These are phyloP conservation scores for Ophiostoma ips DNA, from an alignment of 2,329 filamentous ascomycete genomes.

Conservation along the genomic window DNA sequence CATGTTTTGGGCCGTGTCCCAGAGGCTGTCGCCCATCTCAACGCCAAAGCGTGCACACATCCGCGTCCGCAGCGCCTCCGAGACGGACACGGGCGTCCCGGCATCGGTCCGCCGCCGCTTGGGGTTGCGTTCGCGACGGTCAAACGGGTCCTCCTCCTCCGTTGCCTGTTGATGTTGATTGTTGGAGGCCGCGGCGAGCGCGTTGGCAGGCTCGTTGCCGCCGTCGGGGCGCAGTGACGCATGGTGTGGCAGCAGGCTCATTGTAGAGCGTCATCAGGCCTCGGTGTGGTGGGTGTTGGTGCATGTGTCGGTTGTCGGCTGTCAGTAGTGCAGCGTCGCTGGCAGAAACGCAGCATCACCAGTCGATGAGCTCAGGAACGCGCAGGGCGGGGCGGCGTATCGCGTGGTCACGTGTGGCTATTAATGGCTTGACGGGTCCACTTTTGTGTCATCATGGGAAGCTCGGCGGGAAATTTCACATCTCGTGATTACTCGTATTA, in stretches of 20 bases:
- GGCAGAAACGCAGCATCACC: not conserved
- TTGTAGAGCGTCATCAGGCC: slow-evolving; percentile 6
- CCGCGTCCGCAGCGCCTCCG: not conserved
- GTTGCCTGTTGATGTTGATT: not conserved
- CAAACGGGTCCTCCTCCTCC: slow-evolving; percentile 7
- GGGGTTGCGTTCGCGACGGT: slow-evolving; percentile 5
- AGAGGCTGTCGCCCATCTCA: not conserved
- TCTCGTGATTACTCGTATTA: not conserved
- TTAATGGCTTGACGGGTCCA: not conserved
- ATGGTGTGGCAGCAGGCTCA: slow-evolving; percentile 8
- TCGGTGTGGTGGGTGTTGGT: not conserved
- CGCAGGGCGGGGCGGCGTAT: slow-evolving; percentile 1
- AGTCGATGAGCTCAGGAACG: not conserved
- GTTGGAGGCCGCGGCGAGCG: not conserved
- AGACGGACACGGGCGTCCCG: not conserved
- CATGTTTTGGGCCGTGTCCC: slow-evolving; percentile 6
- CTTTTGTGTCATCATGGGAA: not conserved
- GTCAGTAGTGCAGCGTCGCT: not conserved
- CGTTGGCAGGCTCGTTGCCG: slow-evolving; percentile 3
- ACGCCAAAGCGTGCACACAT: slow-evolving; percentile 5
- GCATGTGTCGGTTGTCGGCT: not conserved
- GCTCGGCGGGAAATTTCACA: not conserved
- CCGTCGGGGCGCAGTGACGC: slow-evolving; percentile 2
- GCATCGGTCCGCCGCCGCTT: slow-evolving; percentile 10
- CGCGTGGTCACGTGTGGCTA: slow-evolving; percentile 7